These are phyloP conservation scores for Trifolium repens DNA, from an alignment of 306 rosid species.

Conservation along the genomic window DNA sequence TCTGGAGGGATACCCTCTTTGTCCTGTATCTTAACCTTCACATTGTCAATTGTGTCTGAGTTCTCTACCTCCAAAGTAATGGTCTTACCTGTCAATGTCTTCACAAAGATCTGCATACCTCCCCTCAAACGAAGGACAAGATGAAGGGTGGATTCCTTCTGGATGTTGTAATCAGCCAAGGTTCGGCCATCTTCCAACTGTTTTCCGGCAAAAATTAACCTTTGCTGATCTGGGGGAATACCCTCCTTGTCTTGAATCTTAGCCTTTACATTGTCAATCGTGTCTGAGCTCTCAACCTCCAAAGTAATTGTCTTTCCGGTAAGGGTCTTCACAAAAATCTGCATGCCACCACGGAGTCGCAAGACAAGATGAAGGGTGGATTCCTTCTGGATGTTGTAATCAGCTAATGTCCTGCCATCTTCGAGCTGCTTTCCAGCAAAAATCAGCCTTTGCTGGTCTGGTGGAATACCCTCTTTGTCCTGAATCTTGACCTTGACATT, in stretches of 20 bases:
- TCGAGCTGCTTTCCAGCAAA: constrained; percentile 42
- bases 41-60: constrained; percentile 39
- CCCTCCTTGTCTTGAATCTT: constrained; percentile 42
- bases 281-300: constrained; percentile 42
- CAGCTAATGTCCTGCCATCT: constrained; percentile 34
- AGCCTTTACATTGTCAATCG: constrained; percentile 37
- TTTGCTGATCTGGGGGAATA: constrained; percentile 37
- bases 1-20: constrained; percentile 40
- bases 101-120: constrained; percentile 41
- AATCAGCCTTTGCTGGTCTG: constrained; percentile 36
- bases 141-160: constrained; percentile 36
- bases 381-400: constrained; percentile 40
- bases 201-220: constrained; percentile 38
- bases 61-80: constrained; percentile 41
- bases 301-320: constrained; percentile 38
- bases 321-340: constrained; percentile 30
- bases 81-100: constrained; percentile 30
- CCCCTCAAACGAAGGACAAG: constrained; percentile 33
- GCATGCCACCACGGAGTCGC: constrained; percentile 40
- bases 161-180: constrained; percentile 39
- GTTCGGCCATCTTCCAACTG: constrained; percentile 42
- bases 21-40: constrained; percentile 35
- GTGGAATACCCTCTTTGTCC: constrained; percentile 38
- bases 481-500: constrained; percentile 39
- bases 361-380: constrained; percentile 35